Evolutionary conservation across 768 basidiomycete genomes (phyloP).

Genomic region (Clitopilus hobsonii): DNA sequence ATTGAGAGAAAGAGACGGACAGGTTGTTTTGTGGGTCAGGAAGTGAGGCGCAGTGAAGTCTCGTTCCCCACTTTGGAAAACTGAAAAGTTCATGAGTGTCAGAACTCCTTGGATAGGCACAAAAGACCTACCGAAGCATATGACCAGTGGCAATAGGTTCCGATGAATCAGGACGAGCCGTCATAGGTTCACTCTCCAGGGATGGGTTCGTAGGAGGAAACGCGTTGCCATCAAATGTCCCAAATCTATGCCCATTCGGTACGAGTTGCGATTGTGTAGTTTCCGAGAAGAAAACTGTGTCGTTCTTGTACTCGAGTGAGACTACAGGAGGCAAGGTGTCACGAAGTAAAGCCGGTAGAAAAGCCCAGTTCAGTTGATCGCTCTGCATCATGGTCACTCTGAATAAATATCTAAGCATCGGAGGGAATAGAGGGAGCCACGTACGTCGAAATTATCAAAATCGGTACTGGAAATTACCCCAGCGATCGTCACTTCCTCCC

Average conservation of each 20-base stretch:
- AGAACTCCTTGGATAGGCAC: not conserved
- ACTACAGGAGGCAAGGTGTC: slow-evolving; percentile 27
- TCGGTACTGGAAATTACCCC: slow-evolving; percentile 29
- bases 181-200: not conserved
- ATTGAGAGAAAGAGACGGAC: slow-evolving; percentile 18
- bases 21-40: slow-evolving; percentile 23
- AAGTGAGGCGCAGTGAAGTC: slow-evolving; percentile 30
- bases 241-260: slow-evolving; percentile 30
- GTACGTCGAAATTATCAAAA: slow-evolving; percentile 27
- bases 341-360: slow-evolving; percentile 29
- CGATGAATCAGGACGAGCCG: not conserved
- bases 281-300: slow-evolving; percentile 34
- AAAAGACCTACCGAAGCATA: slow-evolving; percentile 14
- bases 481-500: slow-evolving; percentile 28
- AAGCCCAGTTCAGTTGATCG: slow-evolving; percentile 31
- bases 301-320: slow-evolving; percentile 26
- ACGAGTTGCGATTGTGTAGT: slow-evolving; percentile 26
- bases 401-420: too few species aligned
- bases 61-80: slow-evolving; percentile 35
- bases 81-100: slow-evolving; percentile 10
- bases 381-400: too few species aligned
- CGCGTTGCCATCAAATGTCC: slow-evolving; percentile 25
- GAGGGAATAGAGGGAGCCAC: too few species aligned
- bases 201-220: slow-evolving; percentile 13
- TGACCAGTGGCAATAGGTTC: slow-evolving; percentile 20